Evolutionary conservation across 805 yeast species (phyloP).

Genomic region (Geotrichum ghanense): DNA sequence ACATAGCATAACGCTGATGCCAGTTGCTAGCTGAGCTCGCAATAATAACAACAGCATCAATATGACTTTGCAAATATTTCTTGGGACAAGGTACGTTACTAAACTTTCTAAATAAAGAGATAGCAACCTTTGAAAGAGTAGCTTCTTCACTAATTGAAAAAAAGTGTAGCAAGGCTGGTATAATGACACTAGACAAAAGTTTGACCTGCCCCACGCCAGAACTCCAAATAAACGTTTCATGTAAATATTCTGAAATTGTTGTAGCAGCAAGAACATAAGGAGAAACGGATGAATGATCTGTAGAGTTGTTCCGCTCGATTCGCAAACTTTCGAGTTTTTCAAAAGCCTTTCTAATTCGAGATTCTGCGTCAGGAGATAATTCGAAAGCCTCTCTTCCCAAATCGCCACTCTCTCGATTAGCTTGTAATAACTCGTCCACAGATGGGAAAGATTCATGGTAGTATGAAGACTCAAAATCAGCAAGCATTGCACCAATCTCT

Average conservation of each 20-base stretch:
- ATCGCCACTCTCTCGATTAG: slow-evolving; percentile 26
- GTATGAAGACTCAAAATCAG: slow-evolving; percentile 33
- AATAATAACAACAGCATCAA: slow-evolving; percentile 34
- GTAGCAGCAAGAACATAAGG: slow-evolving; percentile 55
- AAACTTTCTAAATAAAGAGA: slow-evolving; percentile 33
- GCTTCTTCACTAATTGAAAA: slow-evolving; percentile 70
- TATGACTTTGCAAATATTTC: slow-evolving; percentile 31
- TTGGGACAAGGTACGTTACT: slow-evolving; percentile 38
- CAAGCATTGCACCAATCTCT: slow-evolving; percentile 51
- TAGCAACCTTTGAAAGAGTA: slow-evolving; percentile 37
- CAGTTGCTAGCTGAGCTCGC: slow-evolving; percentile 31
- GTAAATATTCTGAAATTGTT: slow-evolving; percentile 52
- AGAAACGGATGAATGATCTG: slow-evolving; percentile 11
- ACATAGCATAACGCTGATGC: slow-evolving; percentile 53
- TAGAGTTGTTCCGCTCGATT: slow-evolving; percentile 6
- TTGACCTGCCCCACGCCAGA: slow-evolving; percentile 43
- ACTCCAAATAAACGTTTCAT: slow-evolving; percentile 41
- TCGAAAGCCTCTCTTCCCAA: slow-evolving; percentile 28
- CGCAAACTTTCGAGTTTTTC: slow-evolving; percentile 33
- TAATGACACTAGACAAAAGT: slow-evolving; percentile 37
- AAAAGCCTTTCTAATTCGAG: slow-evolving; percentile 34
- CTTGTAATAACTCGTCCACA: slow-evolving; percentile 30
- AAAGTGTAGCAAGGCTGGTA: slow-evolving; percentile 60
- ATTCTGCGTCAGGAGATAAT: slow-evolving; percentile 24
- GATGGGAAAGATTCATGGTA: slow-evolving; percentile 32